These are phyloP conservation scores for Dictyostelium brefeldianum DNA, from an alignment of 78 protist genomes.

Conservation along the genomic window DNA sequence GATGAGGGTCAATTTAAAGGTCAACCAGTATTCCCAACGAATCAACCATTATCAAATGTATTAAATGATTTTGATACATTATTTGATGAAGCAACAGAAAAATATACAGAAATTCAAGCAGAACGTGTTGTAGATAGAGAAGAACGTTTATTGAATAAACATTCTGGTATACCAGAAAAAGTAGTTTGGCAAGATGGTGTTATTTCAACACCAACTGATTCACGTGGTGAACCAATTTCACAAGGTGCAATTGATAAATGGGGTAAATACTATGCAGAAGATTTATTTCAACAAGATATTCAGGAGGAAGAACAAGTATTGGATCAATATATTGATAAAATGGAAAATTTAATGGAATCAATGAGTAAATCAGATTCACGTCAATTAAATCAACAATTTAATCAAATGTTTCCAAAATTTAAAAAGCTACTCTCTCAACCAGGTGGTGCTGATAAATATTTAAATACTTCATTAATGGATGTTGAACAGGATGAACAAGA, in stretches of 20 bases:
- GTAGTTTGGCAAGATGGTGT: constrained; percentile 34
- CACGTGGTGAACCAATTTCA: constrained; percentile 51
- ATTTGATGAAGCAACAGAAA: constrained; percentile 3
- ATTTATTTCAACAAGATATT: not conserved
- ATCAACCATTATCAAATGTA: not conserved
- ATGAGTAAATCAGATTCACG: not conserved
- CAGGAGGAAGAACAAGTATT: constrained; percentile 44
- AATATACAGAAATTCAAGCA: not conserved
- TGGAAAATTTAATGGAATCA: not conserved
- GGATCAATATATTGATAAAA: not conserved
- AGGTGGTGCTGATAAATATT: not conserved
- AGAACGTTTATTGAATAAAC: constrained; percentile 4
- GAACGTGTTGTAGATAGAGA: constrained; percentile 43
- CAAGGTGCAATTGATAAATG: constrained; percentile 48
- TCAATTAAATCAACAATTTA: not conserved
- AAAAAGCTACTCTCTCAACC: not conserved
- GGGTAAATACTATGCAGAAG: constrained; percentile 49
- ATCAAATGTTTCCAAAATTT: not conserved
- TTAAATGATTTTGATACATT: constrained; percentile 36
- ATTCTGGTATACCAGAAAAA: constrained; percentile 38
- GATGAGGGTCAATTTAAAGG: constrained; percentile 3
- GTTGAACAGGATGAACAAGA: constrained; percentile 19
- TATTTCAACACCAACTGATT: constrained; percentile 29
- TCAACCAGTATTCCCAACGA: not conserved
- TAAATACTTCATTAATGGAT: constrained; percentile 34